Percentiles rank a stretch among this genome's conserved stretches.
These are phyloP conservation scores for Iris pallida DNA, from an alignment of 116 monocot genomes.

Conservation along the genomic window DNA sequence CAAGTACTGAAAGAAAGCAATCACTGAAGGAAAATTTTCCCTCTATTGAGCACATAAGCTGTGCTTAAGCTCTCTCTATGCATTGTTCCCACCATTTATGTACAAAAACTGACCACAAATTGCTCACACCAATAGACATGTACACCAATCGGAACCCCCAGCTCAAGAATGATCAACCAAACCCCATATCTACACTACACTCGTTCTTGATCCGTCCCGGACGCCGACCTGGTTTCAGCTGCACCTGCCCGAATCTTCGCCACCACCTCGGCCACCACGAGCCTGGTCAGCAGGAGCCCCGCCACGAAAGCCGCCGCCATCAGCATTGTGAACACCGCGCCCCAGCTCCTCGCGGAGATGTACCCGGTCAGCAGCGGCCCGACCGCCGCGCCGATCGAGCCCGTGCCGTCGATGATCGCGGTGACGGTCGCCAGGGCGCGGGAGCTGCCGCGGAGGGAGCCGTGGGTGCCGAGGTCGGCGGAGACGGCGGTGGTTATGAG, in stretches of 20 bases:
- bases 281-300: slow-evolving; percentile 53
- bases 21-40: no score
- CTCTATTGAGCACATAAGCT: no score
- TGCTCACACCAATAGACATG: no score
- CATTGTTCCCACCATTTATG: no score
- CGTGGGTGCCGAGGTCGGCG: slow-evolving; percentile 65
- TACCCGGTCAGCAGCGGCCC: slow-evolving; percentile 69
- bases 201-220: no score
- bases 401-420: slow-evolving; percentile 73
- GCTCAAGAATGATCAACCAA: no score
- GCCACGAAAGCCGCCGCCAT: slow-evolving; percentile 54
- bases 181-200: no score
- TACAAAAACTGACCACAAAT: no score
- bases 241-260: slow-evolving; percentile 14
- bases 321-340: slow-evolving; percentile 57
- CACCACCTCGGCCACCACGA: slow-evolving; percentile 53
- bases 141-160: no score
- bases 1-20: no score
- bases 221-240: no score
- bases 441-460: slow-evolving; percentile 47
- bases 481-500: slow-evolving; percentile 75
- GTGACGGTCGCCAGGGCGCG: slow-evolving; percentile 67
- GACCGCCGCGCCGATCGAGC: slow-evolving; percentile 58
- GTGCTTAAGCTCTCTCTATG: no score
- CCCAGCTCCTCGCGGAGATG: slow-evolving; percentile 53